Evolutionary conservation across 148 eudicot species (phyloP).

Genomic region (Bassia scoparia): DNA sequence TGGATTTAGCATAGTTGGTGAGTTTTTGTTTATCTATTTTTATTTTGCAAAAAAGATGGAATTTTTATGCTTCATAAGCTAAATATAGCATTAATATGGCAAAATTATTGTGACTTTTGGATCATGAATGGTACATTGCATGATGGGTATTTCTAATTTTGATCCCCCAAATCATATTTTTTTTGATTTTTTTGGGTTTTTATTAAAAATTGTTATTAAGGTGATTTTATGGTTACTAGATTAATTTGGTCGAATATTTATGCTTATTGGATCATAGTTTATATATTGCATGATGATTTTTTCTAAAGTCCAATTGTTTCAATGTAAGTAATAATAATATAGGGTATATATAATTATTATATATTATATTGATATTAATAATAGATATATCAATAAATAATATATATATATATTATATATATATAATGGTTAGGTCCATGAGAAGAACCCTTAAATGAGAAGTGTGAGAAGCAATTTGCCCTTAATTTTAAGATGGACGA

Average conservation of each 20-base stretch:
- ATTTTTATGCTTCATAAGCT: background rate
- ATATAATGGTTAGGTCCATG: no score
- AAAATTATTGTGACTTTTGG: background rate
- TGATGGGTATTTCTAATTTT: background rate
- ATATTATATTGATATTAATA: no score
- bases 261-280: background rate
- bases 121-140: background rate
- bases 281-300: no score
- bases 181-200: background rate
- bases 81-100: background rate
- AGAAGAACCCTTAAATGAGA: no score
- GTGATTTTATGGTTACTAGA: background rate
- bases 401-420: no score
- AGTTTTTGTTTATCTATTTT: background rate
- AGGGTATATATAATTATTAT: no score
- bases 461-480: no score
- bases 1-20: slow-evolving; percentile 67
- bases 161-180: background rate
- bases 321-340: no score
- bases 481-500: no score
- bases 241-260: background rate
- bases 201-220: background rate
- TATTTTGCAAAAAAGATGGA: background rate
- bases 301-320: no score
- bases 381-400: no score